phyloP scores from a whole-genome alignment of 225 moss, liverwort and hornwort genomes.

The Antitrichia curtipendula region DNA sequence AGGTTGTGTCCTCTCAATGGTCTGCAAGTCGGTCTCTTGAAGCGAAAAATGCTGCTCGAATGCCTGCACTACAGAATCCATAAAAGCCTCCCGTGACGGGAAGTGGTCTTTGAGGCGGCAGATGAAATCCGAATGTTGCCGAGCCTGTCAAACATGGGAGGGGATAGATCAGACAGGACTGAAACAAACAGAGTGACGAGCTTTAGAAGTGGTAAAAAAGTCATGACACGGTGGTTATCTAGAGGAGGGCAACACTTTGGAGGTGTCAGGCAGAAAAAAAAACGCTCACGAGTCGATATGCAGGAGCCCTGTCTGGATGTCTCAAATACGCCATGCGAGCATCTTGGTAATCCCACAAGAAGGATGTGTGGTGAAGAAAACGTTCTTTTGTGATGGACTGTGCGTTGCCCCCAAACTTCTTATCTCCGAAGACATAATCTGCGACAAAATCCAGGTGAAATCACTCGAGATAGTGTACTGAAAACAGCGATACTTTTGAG shows the following conservation, averaged over 20 bases:
- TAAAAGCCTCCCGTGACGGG: conserved; percentile 51
- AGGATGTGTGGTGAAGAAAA: conserved; percentile 90
- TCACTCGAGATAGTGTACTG: background rate
- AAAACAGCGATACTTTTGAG: background rate
- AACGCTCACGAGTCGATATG: conserved; percentile 54
- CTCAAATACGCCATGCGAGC: conserved; percentile 73
- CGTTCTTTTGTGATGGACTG: conserved; percentile 69
- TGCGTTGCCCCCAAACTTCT: conserved; percentile 84
- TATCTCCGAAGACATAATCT: conserved; percentile 76
- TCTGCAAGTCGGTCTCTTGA: conserved; percentile 25
- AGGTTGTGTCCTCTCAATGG: conserved; percentile 16
- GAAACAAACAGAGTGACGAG: background rate
- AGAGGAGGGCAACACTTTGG: background rate
- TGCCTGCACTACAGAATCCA: conserved; percentile 29
- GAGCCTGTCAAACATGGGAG: conserved; percentile 24
- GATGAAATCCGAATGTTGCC: conserved; percentile 73
- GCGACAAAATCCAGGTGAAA: background rate
- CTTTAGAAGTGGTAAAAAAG: background rate
- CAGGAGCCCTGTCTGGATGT: conserved; percentile 50
- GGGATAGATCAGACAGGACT: background rate
- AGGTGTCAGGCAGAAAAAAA: background rate
- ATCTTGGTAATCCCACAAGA: conserved; percentile 78
- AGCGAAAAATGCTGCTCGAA: conserved; percentile 52
- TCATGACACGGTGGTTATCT: background rate
- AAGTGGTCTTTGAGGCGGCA: conserved; percentile 67